Evolutionary conservation across 192 early-diverging fungal species (phyloP).

Genomic region (Thamnidium elegans): DNA sequence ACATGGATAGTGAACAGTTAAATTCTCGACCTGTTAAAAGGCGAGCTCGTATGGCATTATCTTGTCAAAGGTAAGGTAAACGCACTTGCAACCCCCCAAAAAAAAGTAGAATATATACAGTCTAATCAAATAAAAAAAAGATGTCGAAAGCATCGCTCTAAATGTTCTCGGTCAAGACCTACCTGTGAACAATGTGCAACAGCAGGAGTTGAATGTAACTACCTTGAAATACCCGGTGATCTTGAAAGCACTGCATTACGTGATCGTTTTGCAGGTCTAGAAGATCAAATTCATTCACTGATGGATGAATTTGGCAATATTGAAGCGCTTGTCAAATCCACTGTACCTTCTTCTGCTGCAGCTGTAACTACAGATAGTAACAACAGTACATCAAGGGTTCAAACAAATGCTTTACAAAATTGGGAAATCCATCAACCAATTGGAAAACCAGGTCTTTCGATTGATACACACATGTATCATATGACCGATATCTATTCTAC

Average conservation of each 20-base stretch:
- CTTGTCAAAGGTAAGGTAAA: constrained; percentile 28
- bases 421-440: constrained; percentile 1
- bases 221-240: constrained; percentile 35
- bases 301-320: constrained; percentile 30
- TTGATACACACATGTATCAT: constrained; percentile 28
- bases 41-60: constrained; percentile 26
- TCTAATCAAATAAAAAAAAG: background rate
- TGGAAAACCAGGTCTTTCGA: constrained; percentile 19
- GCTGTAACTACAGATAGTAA: no score
- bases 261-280: constrained; percentile 34
- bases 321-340: constrained; percentile 19
- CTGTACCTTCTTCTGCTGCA: no score
- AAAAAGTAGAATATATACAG: no score
- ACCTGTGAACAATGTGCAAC: constrained; percentile 26
- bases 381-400: background rate
- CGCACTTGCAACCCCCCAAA: no score
- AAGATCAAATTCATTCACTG: constrained; percentile 34
- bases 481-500: constrained; percentile 27
- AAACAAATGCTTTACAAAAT: constrained; percentile 15
- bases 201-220: constrained; percentile 28
- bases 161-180: constrained; percentile 33
- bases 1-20: background rate
- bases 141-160: constrained; percentile 35
- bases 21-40: constrained; percentile 13
- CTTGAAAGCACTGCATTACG: constrained; percentile 39